Evolutionary conservation across 495 filamentous ascomycete genomes (phyloP).

Genomic region (Talaromyces trachyspermus): DNA sequence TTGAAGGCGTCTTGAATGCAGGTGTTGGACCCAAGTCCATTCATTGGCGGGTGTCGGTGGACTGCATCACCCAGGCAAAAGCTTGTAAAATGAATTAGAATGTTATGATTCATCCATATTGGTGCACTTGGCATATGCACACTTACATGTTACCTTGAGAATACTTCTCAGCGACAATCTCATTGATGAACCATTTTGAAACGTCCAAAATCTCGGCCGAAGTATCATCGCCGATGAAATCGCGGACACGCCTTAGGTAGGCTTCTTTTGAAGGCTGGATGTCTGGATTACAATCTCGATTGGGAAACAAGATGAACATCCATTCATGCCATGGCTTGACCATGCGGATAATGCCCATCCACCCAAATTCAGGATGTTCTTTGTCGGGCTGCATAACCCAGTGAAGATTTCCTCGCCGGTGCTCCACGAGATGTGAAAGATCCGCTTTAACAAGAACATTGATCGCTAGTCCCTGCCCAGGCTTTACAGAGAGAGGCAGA

Average conservation of each 20-base stretch:
- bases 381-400: slow-evolving; percentile 46
- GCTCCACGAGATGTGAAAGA: slow-evolving; percentile 39
- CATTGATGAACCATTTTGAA: slow-evolving; percentile 46
- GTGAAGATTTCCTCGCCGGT: slow-evolving; percentile 48
- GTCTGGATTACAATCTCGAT: slow-evolving; percentile 23
- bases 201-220: slow-evolving; percentile 32
- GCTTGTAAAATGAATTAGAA: slow-evolving; percentile 25
- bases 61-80: slow-evolving; percentile 43
- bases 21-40: slow-evolving; percentile 72
- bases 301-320: slow-evolving; percentile 46
- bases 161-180: slow-evolving; percentile 41
- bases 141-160: slow-evolving; percentile 28
- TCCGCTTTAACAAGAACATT: slow-evolving; percentile 48
- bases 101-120: slow-evolving; percentile 37
- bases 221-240: slow-evolving; percentile 46
- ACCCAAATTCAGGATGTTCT: slow-evolving; percentile 33
- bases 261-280: slow-evolving; percentile 30
- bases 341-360: slow-evolving; percentile 39
- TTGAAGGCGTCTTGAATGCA: slow-evolving; percentile 60
- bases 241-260: slow-evolving; percentile 32
- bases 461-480: slow-evolving; percentile 46
- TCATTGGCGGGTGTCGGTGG: slow-evolving; percentile 52
- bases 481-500: slow-evolving; percentile 42
- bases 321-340: slow-evolving; percentile 51
- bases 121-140: slow-evolving; percentile 27